Percentiles rank a stretch among this genome's conserved stretches.
phyloP scores from a whole-genome alignment of 2,329 filamentous ascomycete genomes.

The Calonectria pseudoturangicola region DNA sequence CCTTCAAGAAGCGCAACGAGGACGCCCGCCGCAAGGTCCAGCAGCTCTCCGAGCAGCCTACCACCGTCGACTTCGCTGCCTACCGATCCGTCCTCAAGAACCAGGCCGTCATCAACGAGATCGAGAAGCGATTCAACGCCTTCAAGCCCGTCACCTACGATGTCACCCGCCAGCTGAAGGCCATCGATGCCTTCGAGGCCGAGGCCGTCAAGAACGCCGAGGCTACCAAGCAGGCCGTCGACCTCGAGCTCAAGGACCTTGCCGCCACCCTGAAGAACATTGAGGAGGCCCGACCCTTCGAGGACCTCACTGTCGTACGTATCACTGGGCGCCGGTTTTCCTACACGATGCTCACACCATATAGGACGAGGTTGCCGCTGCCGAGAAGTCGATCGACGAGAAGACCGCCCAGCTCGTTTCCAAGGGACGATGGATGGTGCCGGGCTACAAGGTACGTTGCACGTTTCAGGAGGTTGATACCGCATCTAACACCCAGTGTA shows the following conservation, averaged over 20 bases:
- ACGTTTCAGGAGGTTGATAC: neutral
- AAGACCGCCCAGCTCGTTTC: constrained; percentile 95
- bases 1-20: constrained; percentile 99
- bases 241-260: constrained; percentile 94
- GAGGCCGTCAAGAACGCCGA: constrained; percentile 98
- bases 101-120: constrained; percentile 94
- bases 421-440: constrained; percentile 98
- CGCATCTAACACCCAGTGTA: constrained; percentile 71
- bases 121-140: constrained; percentile 93
- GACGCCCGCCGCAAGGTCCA: constrained; percentile 96
- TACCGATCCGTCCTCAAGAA: constrained; percentile 97
- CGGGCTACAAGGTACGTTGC: constrained; percentile 94
- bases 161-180: constrained; percentile 94
- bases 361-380: constrained; percentile 94
- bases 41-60: constrained; percentile 87
- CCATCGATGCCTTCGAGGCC: constrained; percentile 97
- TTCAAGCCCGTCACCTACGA: constrained; percentile 98
- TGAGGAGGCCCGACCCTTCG: constrained; percentile 94
- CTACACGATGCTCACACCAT: constrained; percentile 53
- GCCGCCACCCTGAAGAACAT: constrained; percentile 98
- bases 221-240: constrained; percentile 97
- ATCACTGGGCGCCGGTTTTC: constrained; percentile 42
- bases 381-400: constrained; percentile 97
- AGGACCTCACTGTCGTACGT: constrained; percentile 97
- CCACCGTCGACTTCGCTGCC: constrained; percentile 92